These are phyloP conservation scores for Discostella stelligeroides DNA, from an alignment of 108 stramenopile species.

Conservation along the genomic window DNA sequence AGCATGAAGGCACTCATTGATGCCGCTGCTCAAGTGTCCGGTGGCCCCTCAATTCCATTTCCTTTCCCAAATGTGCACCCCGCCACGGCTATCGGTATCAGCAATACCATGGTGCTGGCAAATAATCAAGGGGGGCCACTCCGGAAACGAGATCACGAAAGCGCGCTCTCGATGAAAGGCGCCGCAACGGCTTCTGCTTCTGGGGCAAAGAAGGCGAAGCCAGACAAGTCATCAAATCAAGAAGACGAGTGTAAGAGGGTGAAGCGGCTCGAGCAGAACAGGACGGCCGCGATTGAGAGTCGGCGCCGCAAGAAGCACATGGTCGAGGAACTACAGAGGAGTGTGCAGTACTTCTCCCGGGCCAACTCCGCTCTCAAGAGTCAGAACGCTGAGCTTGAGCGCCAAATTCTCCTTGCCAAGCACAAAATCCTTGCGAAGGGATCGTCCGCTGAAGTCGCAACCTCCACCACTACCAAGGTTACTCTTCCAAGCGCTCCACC, in stretches of 20 bases:
- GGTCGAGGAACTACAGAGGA: conserved; percentile 84
- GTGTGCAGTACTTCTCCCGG: conserved; percentile 77
- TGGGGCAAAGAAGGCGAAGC: too few relatives aligned
- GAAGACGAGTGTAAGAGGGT: conserved; percentile 43
- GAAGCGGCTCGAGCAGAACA: conserved; percentile 83
- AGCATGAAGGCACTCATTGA: conserved; percentile 38
- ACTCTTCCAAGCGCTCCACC: not conserved
- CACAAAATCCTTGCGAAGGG: conserved; percentile 52
- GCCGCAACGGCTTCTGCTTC: too few relatives aligned
- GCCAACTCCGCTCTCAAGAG: conserved; percentile 76
- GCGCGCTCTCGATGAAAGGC: not conserved
- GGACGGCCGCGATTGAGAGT: conserved; percentile 82
- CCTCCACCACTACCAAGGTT: not conserved
- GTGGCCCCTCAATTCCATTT: not conserved
- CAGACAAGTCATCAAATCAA: too few relatives aligned
- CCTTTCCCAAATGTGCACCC: not conserved
- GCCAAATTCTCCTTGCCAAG: conserved; percentile 71
- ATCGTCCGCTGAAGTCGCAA: not conserved
- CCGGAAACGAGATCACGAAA: conserved; percentile 23
- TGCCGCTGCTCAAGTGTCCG: conserved; percentile 20
- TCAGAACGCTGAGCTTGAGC: conserved; percentile 73
- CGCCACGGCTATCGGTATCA: not conserved
- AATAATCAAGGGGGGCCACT: not conserved
- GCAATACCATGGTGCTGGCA: not conserved
- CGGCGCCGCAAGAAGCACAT: conserved; percentile 83